These are phyloP conservation scores for Sugiyamaella smithiae DNA, from an alignment of 805 yeast genomes.

Conservation along the genomic window DNA sequence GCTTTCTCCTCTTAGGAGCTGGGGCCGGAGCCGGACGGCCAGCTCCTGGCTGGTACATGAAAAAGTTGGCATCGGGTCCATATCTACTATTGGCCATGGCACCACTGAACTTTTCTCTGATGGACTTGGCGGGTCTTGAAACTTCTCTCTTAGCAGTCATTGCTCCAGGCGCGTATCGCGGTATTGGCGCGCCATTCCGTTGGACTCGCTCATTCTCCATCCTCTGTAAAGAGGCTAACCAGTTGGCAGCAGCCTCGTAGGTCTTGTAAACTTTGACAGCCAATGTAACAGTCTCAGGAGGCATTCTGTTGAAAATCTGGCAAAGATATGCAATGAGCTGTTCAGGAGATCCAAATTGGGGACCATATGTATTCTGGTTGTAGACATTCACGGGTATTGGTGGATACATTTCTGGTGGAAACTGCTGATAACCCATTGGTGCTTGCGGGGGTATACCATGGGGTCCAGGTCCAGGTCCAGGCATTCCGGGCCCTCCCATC, in stretches of 20 bases:
- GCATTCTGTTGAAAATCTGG: conserved; percentile 4
- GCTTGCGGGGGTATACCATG: not conserved
- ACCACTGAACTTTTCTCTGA: conserved; percentile 36
- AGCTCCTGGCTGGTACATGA: conserved; percentile 2
- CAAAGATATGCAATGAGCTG: conserved; percentile 6
- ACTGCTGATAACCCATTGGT: not conserved
- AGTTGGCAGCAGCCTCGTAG: conserved; percentile 35
- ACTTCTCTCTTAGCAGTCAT: conserved; percentile 32
- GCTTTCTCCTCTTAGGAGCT: conserved; percentile 10
- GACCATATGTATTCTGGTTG: not conserved
- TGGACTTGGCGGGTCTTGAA: conserved; percentile 30
- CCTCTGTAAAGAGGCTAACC: conserved; percentile 27
- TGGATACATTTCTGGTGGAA: not conserved
- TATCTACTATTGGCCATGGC: not conserved
- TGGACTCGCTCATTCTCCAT: conserved; percentile 30
- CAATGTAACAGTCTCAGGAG: conserved; percentile 11
- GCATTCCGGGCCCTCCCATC: conserved; percentile 3
- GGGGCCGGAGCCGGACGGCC: conserved; percentile 12
- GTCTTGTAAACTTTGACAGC: conserved; percentile 27
- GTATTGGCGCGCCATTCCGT: not conserved
- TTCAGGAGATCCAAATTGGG: not conserved
- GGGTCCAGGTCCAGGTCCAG: no score
- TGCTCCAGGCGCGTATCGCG: conserved; percentile 7
- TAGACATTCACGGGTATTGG: not conserved
- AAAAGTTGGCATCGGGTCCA: not conserved